A percentile compares a stretch with the other conserved stretches of the same genome.
phyloP scores from a whole-genome alignment of 768 basidiomycete genomes.

The Tylopilus sp. region DNA sequence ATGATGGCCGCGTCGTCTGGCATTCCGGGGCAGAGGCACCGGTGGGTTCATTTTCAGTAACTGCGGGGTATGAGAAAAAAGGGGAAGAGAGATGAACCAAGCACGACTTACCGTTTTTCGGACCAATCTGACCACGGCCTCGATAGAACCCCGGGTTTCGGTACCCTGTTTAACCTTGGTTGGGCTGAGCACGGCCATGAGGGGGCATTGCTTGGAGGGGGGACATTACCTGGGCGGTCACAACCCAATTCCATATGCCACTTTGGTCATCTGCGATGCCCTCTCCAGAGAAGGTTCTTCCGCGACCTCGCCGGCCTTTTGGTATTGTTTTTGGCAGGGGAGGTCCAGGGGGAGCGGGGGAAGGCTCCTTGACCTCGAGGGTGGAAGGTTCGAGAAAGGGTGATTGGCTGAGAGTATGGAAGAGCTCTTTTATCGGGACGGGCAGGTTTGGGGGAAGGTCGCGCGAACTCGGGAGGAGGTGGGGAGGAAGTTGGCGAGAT shows the following conservation, averaged over 20 bases:
- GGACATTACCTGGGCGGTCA: slow-evolving; percentile 61
- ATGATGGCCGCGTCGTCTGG: slow-evolving; percentile 55
- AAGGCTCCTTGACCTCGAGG: slow-evolving; percentile 52
- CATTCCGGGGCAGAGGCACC: slow-evolving; percentile 58
- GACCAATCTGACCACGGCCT: slow-evolving; percentile 65
- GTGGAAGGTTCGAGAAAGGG: slow-evolving; percentile 66
- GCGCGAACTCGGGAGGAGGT: slow-evolving; percentile 27
- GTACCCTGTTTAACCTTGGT: slow-evolving; percentile 79
- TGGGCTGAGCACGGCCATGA: neutral
- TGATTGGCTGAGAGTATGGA: slow-evolving; percentile 52
- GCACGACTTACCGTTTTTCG: slow-evolving; percentile 60
- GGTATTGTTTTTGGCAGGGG: slow-evolving; percentile 53
- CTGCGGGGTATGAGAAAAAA: slow-evolving; percentile 34
- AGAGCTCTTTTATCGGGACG: slow-evolving; percentile 48
- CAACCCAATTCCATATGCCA: slow-evolving; percentile 75
- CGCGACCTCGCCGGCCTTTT: slow-evolving; percentile 62
- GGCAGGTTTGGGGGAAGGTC: slow-evolving; percentile 52
- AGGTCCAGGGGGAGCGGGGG: slow-evolving; percentile 51
- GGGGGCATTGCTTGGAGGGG: no score
- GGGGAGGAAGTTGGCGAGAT: slow-evolving; percentile 23
- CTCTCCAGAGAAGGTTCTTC: slow-evolving; percentile 65
- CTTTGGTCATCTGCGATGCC: slow-evolving; percentile 48
- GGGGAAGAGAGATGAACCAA: neutral
- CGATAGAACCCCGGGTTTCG: slow-evolving; percentile 74
- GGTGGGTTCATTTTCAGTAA: slow-evolving; percentile 57